These are phyloP conservation scores for Torrubiellomyces zombiae DNA, from an alignment of 2,329 filamentous ascomycete genomes.

Conservation along the genomic window DNA sequence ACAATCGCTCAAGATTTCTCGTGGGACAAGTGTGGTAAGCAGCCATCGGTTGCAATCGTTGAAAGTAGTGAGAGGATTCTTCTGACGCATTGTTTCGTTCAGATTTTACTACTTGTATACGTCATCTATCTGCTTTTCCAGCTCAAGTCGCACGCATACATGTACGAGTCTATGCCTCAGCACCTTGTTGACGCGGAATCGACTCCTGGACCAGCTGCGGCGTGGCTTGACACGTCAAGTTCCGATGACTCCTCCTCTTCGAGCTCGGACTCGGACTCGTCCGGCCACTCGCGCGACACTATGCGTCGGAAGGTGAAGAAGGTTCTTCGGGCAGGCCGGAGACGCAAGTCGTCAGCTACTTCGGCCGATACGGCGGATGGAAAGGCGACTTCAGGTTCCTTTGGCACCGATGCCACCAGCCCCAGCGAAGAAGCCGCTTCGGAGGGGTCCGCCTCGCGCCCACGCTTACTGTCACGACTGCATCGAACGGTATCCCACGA, in stretches of 20 bases:
- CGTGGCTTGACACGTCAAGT: conserved; percentile 60
- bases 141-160: conserved; percentile 78
- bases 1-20: conserved; percentile 68
- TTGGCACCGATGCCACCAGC: conserved; percentile 18
- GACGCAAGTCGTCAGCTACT: conserved; percentile 60
- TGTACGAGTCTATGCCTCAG: conserved; percentile 85
- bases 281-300: conserved; percentile 38
- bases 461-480: conserved; percentile 18
- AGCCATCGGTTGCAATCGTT: background rate
- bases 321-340: conserved; percentile 52
- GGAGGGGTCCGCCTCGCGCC: conserved; percentile 21
- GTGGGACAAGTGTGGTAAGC: conserved; percentile 70
- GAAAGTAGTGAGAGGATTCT: too few relatives aligned
- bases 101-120: conserved; percentile 69
- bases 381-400: conserved; percentile 21
- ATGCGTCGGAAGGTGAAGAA: conserved; percentile 62
- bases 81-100: background rate
- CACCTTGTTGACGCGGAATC: conserved; percentile 85
- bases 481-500: too few relatives aligned
- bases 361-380: conserved; percentile 40
- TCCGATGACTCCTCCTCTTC: conserved; percentile 39
- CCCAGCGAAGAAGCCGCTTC: conserved; percentile 20
- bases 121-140: conserved; percentile 75
- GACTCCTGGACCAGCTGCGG: conserved; percentile 67
- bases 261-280: conserved; percentile 52